These are phyloP conservation scores for Heliamphora pulchella DNA, from an alignment of 179 eudicot species.

Conservation along the genomic window DNA sequence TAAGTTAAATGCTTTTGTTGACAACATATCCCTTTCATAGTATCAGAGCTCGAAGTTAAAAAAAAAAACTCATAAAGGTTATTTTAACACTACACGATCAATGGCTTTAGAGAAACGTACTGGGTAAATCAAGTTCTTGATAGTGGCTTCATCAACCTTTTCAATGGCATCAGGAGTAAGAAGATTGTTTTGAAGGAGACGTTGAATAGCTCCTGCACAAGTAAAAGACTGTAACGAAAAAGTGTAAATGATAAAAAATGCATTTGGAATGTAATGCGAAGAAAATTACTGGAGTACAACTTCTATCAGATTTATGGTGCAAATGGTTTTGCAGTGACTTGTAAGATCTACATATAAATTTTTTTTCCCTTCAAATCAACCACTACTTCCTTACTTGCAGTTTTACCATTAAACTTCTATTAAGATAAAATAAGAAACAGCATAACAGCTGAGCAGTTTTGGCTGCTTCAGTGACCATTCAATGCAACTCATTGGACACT, in stretches of 20 bases:
- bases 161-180: slow-evolving; percentile 66
- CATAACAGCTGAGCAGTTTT: background rate
- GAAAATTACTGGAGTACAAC: slow-evolving; percentile 9
- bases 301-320: background rate
- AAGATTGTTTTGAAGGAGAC: slow-evolving; percentile 67
- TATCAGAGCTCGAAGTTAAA: background rate
- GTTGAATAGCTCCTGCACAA: slow-evolving; percentile 75
- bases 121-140: slow-evolving; percentile 81
- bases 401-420: background rate
- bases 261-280: background rate
- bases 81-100: background rate
- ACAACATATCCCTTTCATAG: background rate
- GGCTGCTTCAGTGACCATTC: background rate
- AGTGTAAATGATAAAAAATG: background rate
- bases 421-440: background rate
- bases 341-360: background rate
- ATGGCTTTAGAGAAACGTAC: slow-evolving; percentile 27
- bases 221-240: slow-evolving; percentile 9
- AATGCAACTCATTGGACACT: background rate
- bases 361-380: background rate
- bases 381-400: background rate
- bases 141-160: slow-evolving; percentile 62
- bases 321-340: background rate
- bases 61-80: background rate
- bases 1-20: slow-evolving; percentile 1